Percentiles rank a stretch among this genome's conserved stretches.
Evolutionary conservation across 352 stramenopile species (phyloP).

Genomic region (Pythium brachiatum): DNA sequence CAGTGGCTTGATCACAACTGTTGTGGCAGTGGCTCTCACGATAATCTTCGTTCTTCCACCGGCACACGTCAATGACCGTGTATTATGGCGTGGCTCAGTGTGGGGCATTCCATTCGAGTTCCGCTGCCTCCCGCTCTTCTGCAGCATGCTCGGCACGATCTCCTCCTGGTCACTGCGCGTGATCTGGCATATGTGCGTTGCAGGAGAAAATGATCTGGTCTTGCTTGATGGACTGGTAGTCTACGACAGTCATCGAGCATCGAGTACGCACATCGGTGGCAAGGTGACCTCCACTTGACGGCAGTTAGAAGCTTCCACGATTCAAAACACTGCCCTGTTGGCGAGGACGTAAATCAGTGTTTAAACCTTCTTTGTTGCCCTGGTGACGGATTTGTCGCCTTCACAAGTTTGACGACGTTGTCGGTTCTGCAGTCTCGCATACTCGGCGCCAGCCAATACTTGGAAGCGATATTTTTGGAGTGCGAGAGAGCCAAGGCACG

Average conservation of each 20-base stretch:
- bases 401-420: too few species aligned
- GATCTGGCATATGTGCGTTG: constrained; percentile 7
- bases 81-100: background rate
- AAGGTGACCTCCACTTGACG: background rate
- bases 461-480: too few species aligned
- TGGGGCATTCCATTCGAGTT: background rate
- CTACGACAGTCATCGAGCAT: background rate
- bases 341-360: too few species aligned
- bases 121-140: background rate
- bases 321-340: too few species aligned
- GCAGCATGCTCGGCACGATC: background rate
- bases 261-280: background rate
- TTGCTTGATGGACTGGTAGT: background rate
- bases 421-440: too few species aligned
- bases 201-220: background rate
- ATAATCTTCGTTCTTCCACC: constrained; percentile 6
- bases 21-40: background rate
- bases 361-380: too few species aligned
- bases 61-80: background rate
- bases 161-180: constrained; percentile 1
- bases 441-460: too few species aligned
- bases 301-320: too few species aligned
- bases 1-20: background rate
- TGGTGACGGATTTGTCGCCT: too few species aligned
- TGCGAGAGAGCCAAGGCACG: too few species aligned